phyloP scores from a whole-genome alignment of 73 alveolate genomes.

The Stentor roeselii region DNA sequence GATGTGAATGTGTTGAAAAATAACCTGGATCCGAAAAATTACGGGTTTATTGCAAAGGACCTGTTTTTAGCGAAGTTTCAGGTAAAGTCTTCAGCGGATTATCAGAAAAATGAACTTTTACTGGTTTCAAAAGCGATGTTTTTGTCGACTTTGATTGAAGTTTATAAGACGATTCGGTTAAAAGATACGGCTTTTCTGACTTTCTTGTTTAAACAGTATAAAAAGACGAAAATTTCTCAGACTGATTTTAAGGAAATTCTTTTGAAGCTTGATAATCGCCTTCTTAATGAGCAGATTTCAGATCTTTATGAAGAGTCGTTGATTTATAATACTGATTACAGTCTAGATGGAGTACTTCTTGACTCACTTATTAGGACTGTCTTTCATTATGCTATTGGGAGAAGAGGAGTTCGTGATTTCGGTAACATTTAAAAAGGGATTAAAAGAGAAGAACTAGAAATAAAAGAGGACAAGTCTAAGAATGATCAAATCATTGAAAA shows the following conservation, averaged over 20 bases:
- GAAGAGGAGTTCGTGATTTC: conserved; percentile 16
- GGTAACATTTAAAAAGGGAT: not conserved
- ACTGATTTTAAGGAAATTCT: not conserved
- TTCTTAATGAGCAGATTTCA: not conserved
- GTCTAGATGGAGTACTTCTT: conserved; percentile 6
- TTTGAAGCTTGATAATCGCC: not conserved
- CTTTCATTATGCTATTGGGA: not conserved
- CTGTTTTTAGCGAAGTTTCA: not conserved
- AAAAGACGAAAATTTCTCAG: not conserved
- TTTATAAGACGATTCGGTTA: conserved; percentile 12
- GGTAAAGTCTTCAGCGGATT: not conserved
- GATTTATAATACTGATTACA: not conserved
- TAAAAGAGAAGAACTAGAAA: not conserved
- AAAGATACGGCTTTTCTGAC: conserved; percentile 5
- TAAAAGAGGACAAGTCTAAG: not conserved
- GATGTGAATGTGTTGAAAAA: not conserved
- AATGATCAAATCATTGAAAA: not conserved
- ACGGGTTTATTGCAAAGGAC: conserved; percentile 1
- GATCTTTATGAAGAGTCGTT: not conserved
- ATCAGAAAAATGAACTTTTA: not conserved
- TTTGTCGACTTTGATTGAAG: conserved; percentile 3
- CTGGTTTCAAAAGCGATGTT: not conserved
- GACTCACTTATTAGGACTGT: not conserved
- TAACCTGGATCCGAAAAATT: not conserved
- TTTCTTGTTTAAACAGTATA: not conserved